Conservation (phyloP, 2,329 filamentous ascomycete species). For the Pleurostoma richardsiae region DNA sequence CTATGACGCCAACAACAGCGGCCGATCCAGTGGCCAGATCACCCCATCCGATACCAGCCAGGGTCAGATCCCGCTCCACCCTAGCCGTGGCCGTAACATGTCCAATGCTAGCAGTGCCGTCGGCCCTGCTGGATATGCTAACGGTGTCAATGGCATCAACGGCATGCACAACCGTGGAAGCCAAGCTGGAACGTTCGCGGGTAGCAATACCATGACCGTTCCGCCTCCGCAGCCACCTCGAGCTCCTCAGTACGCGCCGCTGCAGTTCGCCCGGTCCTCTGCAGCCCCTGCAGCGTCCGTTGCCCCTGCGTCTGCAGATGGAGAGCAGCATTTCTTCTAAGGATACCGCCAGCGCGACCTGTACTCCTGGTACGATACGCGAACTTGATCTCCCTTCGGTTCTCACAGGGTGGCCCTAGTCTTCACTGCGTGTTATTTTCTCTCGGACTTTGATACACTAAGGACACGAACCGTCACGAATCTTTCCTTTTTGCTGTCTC, state of each 20-base stretch:
- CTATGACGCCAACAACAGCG: constrained; percentile 42
- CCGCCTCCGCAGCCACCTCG: constrained; percentile 15
- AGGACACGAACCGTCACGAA: constrained; percentile 5
- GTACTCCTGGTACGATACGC: not conserved
- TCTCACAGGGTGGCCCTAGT: no score
- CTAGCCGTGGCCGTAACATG: constrained; percentile 35
- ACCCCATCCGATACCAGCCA: constrained; percentile 48
- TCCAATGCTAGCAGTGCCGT: constrained; percentile 30
- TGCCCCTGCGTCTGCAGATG: constrained; percentile 1
- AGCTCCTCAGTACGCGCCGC: constrained; percentile 5
- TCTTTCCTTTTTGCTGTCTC: constrained; percentile 12
- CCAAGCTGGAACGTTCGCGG: constrained; percentile 10
- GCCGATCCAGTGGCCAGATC: constrained; percentile 40
- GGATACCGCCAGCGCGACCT: no score
- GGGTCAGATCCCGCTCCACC: constrained; percentile 48
- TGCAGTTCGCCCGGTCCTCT: constrained; percentile 12
- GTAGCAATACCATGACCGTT: constrained; percentile 10
- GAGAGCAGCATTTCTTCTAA: constrained; percentile 18
- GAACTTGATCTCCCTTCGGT: not conserved
- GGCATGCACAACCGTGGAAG: constrained; percentile 18
- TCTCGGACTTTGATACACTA: constrained; percentile 3
- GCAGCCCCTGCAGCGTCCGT: not conserved
- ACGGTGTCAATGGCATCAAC: constrained; percentile 19
- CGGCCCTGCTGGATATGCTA: constrained; percentile 23
- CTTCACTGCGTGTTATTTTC: constrained; percentile 2